Percentiles rank a stretch among this genome's conserved stretches.
Conservation (phyloP, 2,329 filamentous ascomycete genomes). For the Lachnellula arida region DNA sequence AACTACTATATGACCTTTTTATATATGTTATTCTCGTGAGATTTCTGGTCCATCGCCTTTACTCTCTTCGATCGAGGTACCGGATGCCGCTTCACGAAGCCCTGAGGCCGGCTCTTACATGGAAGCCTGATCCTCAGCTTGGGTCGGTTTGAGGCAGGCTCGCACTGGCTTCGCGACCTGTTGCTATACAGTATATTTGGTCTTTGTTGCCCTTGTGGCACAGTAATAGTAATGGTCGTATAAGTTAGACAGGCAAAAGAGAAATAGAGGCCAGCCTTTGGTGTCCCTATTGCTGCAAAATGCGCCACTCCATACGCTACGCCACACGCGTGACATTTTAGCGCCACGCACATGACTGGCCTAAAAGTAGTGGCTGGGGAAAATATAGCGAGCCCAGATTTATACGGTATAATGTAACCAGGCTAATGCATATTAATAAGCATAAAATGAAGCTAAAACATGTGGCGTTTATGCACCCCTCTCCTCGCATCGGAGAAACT, state of each 20-base stretch:
- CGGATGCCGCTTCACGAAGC: no score
- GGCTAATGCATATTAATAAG: not conserved
- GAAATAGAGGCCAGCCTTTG: conserved; percentile 8
- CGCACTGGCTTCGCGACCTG: conserved; percentile 10
- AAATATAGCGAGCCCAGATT: no score
- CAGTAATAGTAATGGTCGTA: conserved; percentile 4
- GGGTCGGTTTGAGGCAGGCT: conserved; percentile 5
- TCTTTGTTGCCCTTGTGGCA: conserved; percentile 12
- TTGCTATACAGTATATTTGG: conserved; percentile 14
- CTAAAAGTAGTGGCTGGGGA: not conserved
- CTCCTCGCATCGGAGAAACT: not conserved
- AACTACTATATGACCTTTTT: no score
- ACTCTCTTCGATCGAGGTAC: no score
- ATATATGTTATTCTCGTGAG: no score
- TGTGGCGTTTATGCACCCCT: not conserved
- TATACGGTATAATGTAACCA: conserved; percentile 2
- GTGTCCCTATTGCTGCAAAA: no score
- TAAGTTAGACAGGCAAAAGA: conserved; percentile 17
- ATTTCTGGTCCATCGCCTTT: no score
- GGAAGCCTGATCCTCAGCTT: conserved; percentile 3
- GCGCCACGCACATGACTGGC: no score
- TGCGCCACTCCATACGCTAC: no score
- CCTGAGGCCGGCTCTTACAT: no score
- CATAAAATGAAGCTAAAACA: not conserved
- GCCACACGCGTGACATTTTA: no score